Evolutionary conservation across 176 grass and related monocot genomes (phyloP), one percentile per base, ranked within the genome.

Genomic region (Microstegium vimineum): DNA sequence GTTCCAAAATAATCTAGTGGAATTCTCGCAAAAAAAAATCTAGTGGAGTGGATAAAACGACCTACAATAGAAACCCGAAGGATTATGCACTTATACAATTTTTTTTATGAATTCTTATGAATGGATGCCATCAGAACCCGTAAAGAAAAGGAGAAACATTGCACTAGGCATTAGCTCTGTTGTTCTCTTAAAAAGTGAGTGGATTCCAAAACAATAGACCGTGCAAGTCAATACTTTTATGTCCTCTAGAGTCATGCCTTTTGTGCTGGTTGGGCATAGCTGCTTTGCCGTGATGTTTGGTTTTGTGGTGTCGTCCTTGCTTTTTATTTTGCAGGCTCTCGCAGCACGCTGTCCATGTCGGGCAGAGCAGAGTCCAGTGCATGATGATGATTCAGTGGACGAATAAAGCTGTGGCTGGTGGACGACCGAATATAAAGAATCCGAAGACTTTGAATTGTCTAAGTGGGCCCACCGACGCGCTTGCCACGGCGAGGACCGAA

Each of bases 391-490:
- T 49, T 16, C 43, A 47, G 23, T 64, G 59, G 59, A 66, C 32
- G 37, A 51, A 47, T 45, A 68, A 69, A 77, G 27, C 32, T 27
- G 42, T n/a, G 81, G 34, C 47, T 1, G 25, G n/a, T n/a, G n/a
- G 47, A 30, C 52, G 26, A n/a, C 65, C 34, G 34, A 68, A 42
- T 33, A 68, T 32, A 66, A 67, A 69, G 27, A 33, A 33, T 4
- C 49, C 0, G 26, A 77, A 6, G 49, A 60, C 73, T 84, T 69
- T 43, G 64, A 85, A 78, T 26, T 59, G 40, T 78, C 26, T 25
- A 20, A 1, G 28, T 26, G 74, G 52, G 35, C 82, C 52, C n/a
- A 2, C n/a, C 56, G 0, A 26, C 47, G n/a, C 20, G 3, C 22
- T 57, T 57, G 8, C 15, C 15, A 83, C 60, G 71, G 71, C 70